Base-by-base conservation (phyloP, 139 green algal species). In the Coelastrella sp. region DNA sequence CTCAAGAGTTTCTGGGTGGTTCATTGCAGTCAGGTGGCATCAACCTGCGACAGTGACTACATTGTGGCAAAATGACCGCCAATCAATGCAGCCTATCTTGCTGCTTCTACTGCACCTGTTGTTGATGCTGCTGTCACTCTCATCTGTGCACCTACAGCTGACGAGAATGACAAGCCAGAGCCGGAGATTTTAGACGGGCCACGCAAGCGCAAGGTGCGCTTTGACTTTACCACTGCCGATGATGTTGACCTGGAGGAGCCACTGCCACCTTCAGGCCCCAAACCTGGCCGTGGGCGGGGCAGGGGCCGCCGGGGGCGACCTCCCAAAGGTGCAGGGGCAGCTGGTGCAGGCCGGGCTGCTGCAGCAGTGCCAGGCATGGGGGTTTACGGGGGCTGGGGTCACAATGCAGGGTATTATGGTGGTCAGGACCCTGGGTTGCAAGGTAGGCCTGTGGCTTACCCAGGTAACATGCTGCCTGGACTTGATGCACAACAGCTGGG, bases 181-280 rank as follows among this genome's bases (percentile, higher is more conserved):
- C 27, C 58, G 25, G 61, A 80, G 8, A 89, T 89, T 49, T 22
- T 89, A n/a, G 84, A 89, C 68, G 15, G 27, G 19, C 84, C 84
- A 27, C 84, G 82, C 14, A 63, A 87, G 8, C 24, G 84, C 35
- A 89, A 89, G 24, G 25, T 66, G 4, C 66, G 84, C 66, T 66
- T 89, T 35, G 76, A 82, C n/a, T 17, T 82, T 7, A 82, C 70
- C 17, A 17, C 78, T 83, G 78, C 78, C 59, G 78, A 57, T 65
- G 79, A 84, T 20, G 56, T 74, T 25, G 81, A 87, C 11, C 20
- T 75, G 60, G 59, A 76, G 14, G 49, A 58, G 81, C 81, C 35
- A 61, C 81, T 19, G 7, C 9, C 81, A 58, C 10, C 14, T 35
- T 11, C 59, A 59, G 65, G 27, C 49, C 63, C 17, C 27, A 68